phyloP scores from a whole-genome alignment of 768 basidiomycete species.

The Mycena floridula region DNA sequence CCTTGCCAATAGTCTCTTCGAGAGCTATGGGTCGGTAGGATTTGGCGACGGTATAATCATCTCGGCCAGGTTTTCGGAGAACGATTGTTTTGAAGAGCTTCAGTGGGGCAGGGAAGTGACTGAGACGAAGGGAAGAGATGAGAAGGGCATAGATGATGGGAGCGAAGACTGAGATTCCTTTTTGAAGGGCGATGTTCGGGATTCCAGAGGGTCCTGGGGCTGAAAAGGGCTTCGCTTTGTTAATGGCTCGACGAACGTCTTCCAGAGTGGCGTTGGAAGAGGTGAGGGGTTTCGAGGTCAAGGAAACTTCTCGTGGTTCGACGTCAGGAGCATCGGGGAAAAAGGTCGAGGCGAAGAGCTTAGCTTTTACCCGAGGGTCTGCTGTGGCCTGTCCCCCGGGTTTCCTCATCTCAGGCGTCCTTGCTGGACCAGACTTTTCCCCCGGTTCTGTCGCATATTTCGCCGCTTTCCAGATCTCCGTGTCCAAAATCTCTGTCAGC shows the following conservation, averaged over 20 bases:
- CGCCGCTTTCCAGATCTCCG: background rate
- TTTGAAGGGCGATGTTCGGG: constrained; percentile 14
- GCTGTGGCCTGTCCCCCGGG: background rate
- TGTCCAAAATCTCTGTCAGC: no score
- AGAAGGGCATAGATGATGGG: constrained; percentile 9
- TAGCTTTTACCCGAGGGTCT: background rate
- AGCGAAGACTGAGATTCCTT: constrained; percentile 6
- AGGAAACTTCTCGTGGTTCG: background rate
- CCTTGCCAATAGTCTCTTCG: constrained; percentile 23
- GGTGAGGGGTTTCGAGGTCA: background rate
- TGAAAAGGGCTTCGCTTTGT: constrained; percentile 9
- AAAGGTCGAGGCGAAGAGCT: background rate
- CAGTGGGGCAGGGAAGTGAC: constrained; percentile 11
- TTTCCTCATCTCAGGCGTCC: background rate
- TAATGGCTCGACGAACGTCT: constrained; percentile 4
- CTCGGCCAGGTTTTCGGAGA: constrained; percentile 27
- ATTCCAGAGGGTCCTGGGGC: constrained; percentile 7
- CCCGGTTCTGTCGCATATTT: background rate
- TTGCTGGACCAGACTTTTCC: background rate
- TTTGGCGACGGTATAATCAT: constrained; percentile 24
- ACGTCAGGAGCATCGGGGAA: background rate
- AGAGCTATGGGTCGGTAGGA: constrained; percentile 33
- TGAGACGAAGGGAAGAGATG: background rate
- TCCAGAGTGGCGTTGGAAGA: background rate
- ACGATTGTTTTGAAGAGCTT: constrained; percentile 20